These are phyloP conservation scores for Immersiporthe knoxdaviesiana DNA, from an alignment of 2,329 filamentous ascomycete genomes.

Conservation along the genomic window DNA sequence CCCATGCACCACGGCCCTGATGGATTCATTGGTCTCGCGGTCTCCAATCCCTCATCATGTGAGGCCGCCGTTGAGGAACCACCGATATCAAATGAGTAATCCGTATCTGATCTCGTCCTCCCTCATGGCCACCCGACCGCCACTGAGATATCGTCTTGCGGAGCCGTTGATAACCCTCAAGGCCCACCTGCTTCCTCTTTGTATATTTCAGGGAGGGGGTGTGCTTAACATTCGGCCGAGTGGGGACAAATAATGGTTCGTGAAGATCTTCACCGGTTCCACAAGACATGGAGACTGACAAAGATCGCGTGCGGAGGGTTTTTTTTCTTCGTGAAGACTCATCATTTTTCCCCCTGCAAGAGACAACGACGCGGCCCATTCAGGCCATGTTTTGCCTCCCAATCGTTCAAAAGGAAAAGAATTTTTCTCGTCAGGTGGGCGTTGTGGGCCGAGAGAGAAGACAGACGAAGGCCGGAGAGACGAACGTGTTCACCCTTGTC, in stretches of 20 bases:
- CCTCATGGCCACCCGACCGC: conserved; percentile 10
- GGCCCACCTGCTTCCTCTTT: conserved; percentile 3
- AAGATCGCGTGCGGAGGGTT: conserved; percentile 26
- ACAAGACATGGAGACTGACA: conserved; percentile 22
- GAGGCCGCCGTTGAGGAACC: conserved; percentile 24
- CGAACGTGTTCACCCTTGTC: conserved; percentile 14
- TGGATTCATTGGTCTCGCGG: conserved; percentile 30
- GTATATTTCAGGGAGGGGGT: conserved; percentile 18
- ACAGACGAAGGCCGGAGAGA: conserved; percentile 14
- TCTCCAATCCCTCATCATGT: conserved; percentile 33
- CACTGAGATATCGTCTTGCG: conserved; percentile 12
- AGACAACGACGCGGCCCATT: conserved; percentile 13
- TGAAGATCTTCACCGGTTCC: conserved; percentile 26
- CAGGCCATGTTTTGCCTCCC: conserved; percentile 8
- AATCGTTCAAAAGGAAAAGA: conserved; percentile 12
- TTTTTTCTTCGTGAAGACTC: conserved; percentile 17
- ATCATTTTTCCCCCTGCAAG: conserved; percentile 18
- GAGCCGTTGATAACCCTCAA: conserved; percentile 23
- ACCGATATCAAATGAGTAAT: conserved; percentile 4
- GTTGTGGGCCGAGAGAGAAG: conserved; percentile 19
- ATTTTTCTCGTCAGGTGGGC: conserved; percentile 20
- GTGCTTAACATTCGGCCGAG: conserved; percentile 23
- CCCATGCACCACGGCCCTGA: conserved; percentile 29
- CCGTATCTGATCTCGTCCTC: background rate
- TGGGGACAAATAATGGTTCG: conserved; percentile 24